Base-by-base conservation (phyloP, 352 stramenopile species). In the Thraustochytrium sp. region DNA sequence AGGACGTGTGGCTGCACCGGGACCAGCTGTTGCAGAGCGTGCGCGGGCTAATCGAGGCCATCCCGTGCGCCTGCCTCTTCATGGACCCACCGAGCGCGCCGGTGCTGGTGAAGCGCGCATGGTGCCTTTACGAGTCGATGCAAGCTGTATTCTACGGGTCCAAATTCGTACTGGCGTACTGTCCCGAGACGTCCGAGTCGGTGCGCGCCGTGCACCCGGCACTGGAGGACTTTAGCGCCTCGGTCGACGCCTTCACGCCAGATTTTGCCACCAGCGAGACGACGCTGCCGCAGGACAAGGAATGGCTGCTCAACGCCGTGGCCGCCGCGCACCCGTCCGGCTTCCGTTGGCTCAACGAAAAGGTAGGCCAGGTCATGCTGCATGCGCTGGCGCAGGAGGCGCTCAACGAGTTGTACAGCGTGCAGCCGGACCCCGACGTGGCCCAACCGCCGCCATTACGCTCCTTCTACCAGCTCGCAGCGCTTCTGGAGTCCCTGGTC, bases 361-460 rank as follows among this genome's bases (percentile, higher is more conserved):
- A 80, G 44, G 68, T 80, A 8, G 68, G 68, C n/a, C 31, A 72
- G n/a, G 31, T 80, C 26, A 65, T 80, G 68, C 53, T 68, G n/a
- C 68, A 72, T 23, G 31, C 31, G 31, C 68, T 80, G 1, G 48
- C 48, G 21, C 31, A 80, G 38, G 68, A 80, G 49, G 53, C 63
- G 9, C 53, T 80, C 34, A 61, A 51, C 38, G 68, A 80, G 36
- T 21, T 80, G 13, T 77, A 62, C 34, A 1, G 59, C 59, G 8
- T 31, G 34, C 59, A 72, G 26, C 59, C 59, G 8, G 59, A 72
- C 40, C 2, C 44, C 16, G 62, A 75, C 16, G 8, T 40, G 1
- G 48, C 31, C 5, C 26, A 63, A 11, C 5, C 36, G 5, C 5
- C 18, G 18, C 68, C 68, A 16, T 2, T 80, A 31, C 26, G 76